Percentiles rank a stretch among this genome's conserved stretches.
Evolutionary conservation across 169 alveolate genomes (phyloP).

Genomic region (Toxoplasma gondii): DNA sequence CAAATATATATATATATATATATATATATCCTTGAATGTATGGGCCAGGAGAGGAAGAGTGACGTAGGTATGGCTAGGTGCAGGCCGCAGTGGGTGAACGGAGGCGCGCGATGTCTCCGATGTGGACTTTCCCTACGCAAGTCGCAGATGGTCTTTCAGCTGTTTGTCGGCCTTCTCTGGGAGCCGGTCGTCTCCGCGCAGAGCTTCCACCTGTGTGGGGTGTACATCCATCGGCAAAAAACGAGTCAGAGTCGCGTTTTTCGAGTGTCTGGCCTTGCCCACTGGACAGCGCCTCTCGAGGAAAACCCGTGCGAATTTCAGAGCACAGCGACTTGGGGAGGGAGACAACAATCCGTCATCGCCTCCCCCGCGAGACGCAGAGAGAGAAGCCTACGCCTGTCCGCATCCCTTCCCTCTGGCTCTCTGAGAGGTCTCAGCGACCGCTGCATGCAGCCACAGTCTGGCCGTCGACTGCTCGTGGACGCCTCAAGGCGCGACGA

Average conservation of each 20-base stretch:
- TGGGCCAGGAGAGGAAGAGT: too few relatives aligned
- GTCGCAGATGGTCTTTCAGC: neutral
- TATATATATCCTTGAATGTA: neutral
- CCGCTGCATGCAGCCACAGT: too few relatives aligned
- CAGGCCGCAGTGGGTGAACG: too few relatives aligned
- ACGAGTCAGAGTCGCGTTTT: neutral
- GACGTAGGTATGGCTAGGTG: too few relatives aligned
- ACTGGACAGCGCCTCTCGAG: neutral
- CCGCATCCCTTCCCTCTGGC: too few relatives aligned
- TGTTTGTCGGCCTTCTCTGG: constrained; percentile 12
- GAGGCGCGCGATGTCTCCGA: too few relatives aligned
- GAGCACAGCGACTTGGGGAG: neutral
- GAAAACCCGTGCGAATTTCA: neutral
- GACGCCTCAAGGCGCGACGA: too few relatives aligned
- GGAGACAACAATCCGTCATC: neutral
- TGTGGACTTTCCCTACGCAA: neutral
- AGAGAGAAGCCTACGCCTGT: too few relatives aligned
- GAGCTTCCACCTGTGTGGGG: neutral
- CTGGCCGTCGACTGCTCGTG: too few relatives aligned
- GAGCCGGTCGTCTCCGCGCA: constrained; percentile 14
- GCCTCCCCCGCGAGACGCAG: too few relatives aligned
- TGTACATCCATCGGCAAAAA: neutral
- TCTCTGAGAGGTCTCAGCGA: too few relatives aligned
- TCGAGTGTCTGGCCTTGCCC: neutral
- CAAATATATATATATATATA: too few relatives aligned